Evolutionary conservation across 441 rosid genomes (phyloP).

Genomic region (Metrosideros polymorpha): DNA sequence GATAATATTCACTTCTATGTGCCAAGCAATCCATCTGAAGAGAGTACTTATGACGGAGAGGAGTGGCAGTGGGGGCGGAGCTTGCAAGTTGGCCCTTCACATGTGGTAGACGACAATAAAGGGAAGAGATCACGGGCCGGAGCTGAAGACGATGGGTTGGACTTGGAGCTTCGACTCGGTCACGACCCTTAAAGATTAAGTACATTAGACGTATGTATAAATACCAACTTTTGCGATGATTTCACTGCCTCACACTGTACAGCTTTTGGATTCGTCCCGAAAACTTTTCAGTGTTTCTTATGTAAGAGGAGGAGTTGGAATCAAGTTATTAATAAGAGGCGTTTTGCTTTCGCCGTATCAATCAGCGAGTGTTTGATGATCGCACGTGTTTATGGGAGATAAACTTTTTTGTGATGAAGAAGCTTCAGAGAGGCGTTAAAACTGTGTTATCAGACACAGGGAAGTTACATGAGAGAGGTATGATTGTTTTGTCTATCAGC

Average conservation of each 20-base stretch:
- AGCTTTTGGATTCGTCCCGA: not conserved
- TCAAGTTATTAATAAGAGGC: not conserved
- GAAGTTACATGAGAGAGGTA: not conserved
- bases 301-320: not conserved
- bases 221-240: not conserved
- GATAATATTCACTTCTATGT: not conserved
- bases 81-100: slow-evolving; percentile 16
- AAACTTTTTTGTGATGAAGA: not conserved
- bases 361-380: not conserved
- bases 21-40: not conserved
- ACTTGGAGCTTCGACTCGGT: slow-evolving; percentile 40
- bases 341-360: not conserved
- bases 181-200: slow-evolving; percentile 13
- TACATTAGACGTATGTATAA: not conserved
- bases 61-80: slow-evolving; percentile 19
- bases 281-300: not conserved
- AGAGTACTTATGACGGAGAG: slow-evolving; percentile 13
- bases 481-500: not conserved
- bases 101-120: slow-evolving; percentile 3
- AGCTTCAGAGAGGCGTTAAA: not conserved
- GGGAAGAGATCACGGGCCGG: not conserved
- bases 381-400: not conserved
- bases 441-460: not conserved
- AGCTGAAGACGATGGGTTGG: slow-evolving; percentile 22
- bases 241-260: not conserved